Percentiles rank a stretch among this genome's conserved stretches.
Conservation (phyloP, 2,329 filamentous ascomycete species). For the Pseudogymnoascus sp. region DNA sequence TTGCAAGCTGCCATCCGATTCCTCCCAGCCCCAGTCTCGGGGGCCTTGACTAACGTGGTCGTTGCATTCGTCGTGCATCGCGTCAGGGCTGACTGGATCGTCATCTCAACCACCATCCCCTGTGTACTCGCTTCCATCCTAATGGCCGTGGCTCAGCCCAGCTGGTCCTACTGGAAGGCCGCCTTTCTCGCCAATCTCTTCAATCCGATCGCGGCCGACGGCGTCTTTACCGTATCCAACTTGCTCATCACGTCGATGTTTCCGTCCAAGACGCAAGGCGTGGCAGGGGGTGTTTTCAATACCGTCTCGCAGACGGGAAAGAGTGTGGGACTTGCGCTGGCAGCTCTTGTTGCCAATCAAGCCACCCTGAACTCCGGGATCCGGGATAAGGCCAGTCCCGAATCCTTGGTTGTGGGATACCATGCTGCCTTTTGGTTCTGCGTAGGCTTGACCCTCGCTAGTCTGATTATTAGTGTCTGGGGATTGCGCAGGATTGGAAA, state of each 20-base stretch:
- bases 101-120: constrained; percentile 29
- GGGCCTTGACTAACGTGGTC: constrained; percentile 32
- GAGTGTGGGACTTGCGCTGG: constrained; percentile 33
- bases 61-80: constrained; percentile 37
- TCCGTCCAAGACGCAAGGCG: constrained; percentile 32
- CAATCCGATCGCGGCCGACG: constrained; percentile 36
- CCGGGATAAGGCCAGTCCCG: no score
- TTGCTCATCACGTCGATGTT: constrained; percentile 36
- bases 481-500: no score
- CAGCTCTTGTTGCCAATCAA: constrained; percentile 30
- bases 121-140: constrained; percentile 31
- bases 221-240: constrained; percentile 27
- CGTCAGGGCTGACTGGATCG: constrained; percentile 33
- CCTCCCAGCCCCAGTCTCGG: constrained; percentile 30
- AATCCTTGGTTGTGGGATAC: no score
- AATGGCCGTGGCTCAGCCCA: constrained; percentile 35
- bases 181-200: constrained; percentile 37
- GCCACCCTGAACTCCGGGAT: no score
- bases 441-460: no score
- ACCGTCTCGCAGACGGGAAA: constrained; percentile 36
- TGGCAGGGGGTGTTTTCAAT: constrained; percentile 39
- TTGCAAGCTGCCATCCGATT: constrained; percentile 26
- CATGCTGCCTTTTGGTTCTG: not conserved
- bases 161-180: constrained; percentile 37
- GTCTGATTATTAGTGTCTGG: no score